phyloP scores from a whole-genome alignment of 2,329 filamentous ascomycete species.

The Camillea tinctor region DNA sequence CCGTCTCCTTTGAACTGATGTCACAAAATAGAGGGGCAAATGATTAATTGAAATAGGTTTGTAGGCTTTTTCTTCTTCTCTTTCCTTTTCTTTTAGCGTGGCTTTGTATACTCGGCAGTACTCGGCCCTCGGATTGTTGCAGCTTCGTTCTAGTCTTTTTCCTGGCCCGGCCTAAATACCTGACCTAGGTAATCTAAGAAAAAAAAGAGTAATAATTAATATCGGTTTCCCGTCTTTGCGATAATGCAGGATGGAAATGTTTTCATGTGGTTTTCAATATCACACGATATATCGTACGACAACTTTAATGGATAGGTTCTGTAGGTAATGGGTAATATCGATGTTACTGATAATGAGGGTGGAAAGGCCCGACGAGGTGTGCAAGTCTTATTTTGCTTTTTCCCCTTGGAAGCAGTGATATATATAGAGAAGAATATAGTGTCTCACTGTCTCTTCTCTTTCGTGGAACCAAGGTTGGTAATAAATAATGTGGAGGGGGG shows the following conservation, averaged over 20 bases:
- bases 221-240: neutral
- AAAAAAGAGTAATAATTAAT: no score
- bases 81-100: neutral
- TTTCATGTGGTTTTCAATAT: neutral
- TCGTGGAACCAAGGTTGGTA: neutral
- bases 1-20: no score
- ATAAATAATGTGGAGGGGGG: neutral
- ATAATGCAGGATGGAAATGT: neutral
- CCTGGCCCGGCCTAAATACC: no score
- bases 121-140: neutral
- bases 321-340: neutral
- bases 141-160: neutral
- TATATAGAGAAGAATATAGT: neutral
- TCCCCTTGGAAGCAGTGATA: neutral
- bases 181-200: no score
- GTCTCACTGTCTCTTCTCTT: neutral
- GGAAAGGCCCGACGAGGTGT: neutral
- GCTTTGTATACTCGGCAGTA: neutral
- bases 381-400: neutral
- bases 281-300: neutral
- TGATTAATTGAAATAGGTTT: neutral
- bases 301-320: neutral
- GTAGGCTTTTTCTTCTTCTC: neutral
- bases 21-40: no score
- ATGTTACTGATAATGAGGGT: neutral